These are phyloP conservation scores for Isochrysis galbana DNA, from an alignment of 78 protist species.

Conservation along the genomic window DNA sequence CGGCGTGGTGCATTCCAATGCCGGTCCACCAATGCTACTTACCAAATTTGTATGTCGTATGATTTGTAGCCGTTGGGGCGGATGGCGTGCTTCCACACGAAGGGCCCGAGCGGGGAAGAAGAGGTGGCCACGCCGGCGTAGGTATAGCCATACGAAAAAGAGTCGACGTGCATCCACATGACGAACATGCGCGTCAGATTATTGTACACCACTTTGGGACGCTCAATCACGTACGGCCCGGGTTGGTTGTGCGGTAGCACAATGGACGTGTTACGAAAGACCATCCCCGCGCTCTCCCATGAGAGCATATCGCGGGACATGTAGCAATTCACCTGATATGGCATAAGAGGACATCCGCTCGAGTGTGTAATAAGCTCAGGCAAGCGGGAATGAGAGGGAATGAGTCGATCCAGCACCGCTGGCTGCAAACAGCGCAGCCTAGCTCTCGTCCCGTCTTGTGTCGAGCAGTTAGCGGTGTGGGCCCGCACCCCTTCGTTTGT, in stretches of 20 bases:
- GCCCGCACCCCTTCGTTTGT: neutral
- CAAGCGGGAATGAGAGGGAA: too few relatives aligned
- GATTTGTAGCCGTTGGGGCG: neutral
- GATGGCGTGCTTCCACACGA: neutral
- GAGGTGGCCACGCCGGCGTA: constrained; percentile 11
- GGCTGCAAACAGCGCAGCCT: too few relatives aligned
- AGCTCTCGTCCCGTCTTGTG: too few relatives aligned
- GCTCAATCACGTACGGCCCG: neutral
- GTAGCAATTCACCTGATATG: too few relatives aligned
- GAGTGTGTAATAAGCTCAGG: too few relatives aligned
- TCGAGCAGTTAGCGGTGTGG: too few relatives aligned
- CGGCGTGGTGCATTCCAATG: neutral
- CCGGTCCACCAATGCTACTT: neutral
- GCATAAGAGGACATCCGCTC: too few relatives aligned
- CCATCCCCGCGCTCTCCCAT: neutral
- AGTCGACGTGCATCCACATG: neutral
- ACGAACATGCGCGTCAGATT: neutral
- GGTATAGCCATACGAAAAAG: neutral
- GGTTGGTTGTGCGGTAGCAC: neutral
- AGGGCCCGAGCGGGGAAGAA: neutral
- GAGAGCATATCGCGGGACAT: neutral
- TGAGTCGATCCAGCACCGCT: too few relatives aligned
- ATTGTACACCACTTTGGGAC: neutral
- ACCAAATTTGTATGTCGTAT: neutral
- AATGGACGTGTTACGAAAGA: neutral